A percentile compares a stretch with the other conserved stretches of the same genome.
Evolutionary conservation across 176 grass and related monocot species (phyloP).

Genomic region (Oryza meridionalis): DNA sequence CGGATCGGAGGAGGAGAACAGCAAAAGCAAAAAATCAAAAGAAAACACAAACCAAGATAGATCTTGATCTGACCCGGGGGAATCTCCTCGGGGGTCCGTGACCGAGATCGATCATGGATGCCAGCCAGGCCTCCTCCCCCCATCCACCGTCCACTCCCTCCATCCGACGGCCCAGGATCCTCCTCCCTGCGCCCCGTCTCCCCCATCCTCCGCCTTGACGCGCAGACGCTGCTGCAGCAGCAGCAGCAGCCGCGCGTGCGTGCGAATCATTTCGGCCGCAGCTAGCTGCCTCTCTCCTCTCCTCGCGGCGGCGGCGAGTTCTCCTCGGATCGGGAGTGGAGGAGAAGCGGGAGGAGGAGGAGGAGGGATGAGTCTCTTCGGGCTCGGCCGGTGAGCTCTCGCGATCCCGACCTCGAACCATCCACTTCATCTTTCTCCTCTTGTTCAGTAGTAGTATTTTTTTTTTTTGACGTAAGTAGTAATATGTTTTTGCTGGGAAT

Average conservation of each 20-base stretch:
- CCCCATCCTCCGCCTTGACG: neutral
- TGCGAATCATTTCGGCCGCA: neutral
- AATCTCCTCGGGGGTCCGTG: conserved; percentile 28
- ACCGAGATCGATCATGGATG: conserved; percentile 33
- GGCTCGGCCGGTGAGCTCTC: conserved; percentile 77
- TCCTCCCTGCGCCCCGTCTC: neutral
- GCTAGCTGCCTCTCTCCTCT: neutral
- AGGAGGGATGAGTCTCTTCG: conserved; percentile 90
- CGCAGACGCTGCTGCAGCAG: no score
- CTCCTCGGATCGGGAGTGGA: conserved; percentile 25
- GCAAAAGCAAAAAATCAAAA: neutral
- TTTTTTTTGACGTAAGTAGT: no score
- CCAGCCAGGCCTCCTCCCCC: conserved; percentile 33
- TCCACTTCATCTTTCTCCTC: neutral
- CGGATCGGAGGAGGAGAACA: no score
- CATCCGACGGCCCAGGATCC: conserved; percentile 33
- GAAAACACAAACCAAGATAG: conserved; percentile 12
- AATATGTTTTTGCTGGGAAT: neutral
- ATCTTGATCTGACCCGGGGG: conserved; percentile 48
- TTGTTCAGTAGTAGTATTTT: neutral
- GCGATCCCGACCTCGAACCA: neutral
- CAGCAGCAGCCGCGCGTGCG: neutral
- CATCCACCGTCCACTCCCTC: conserved; percentile 28
- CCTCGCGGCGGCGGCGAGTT: neutral
- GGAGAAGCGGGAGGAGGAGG: neutral